phyloP scores from a whole-genome alignment of 768 basidiomycete species.

The Naganishia vaughanmartiniae region DNA sequence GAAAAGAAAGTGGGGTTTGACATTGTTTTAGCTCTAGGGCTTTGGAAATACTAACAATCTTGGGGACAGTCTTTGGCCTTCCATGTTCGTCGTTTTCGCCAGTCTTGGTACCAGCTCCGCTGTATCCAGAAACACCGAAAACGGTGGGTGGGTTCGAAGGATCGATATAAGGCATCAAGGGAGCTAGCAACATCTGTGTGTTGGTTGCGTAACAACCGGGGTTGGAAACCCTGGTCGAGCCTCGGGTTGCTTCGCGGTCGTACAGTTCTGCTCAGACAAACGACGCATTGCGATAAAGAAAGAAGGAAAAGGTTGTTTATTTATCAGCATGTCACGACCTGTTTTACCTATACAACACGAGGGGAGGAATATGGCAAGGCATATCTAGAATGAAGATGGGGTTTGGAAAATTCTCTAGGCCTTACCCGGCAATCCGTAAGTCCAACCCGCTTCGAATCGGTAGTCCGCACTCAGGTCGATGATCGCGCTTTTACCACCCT shows the following conservation, averaged over 20 bases:
- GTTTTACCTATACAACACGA: not conserved
- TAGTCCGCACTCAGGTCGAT: conserved; percentile 92
- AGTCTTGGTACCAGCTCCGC: conserved; percentile 85
- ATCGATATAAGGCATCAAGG: conserved; percentile 71
- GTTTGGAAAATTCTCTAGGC: conserved; percentile 32
- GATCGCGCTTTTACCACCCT: conserved; percentile 64
- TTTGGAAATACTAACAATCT: conserved; percentile 58
- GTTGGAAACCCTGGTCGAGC: conserved; percentile 85
- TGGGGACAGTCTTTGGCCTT: conserved; percentile 71
- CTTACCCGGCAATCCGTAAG: conserved; percentile 98
- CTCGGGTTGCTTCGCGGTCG: conserved; percentile 65
- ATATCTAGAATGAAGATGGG: conserved; percentile 10
- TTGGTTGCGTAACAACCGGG: conserved; percentile 97
- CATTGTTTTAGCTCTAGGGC: not conserved
- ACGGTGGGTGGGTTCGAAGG: conserved; percentile 68
- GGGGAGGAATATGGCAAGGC: conserved; percentile 20
- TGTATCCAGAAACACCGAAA: conserved; percentile 90
- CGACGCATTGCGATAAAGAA: conserved; percentile 40
- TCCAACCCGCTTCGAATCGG: conserved; percentile 91
- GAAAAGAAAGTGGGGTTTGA: no score
- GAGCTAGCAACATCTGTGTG: conserved; percentile 84
- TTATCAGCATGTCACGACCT: conserved; percentile 46
- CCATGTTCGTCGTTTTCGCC: conserved; percentile 63
- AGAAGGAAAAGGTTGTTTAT: conserved; percentile 37
- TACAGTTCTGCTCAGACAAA: conserved; percentile 69